Base-by-base conservation (phyloP, 1,139 yeast species). In the Saccharomycopsis phalli region DNA sequence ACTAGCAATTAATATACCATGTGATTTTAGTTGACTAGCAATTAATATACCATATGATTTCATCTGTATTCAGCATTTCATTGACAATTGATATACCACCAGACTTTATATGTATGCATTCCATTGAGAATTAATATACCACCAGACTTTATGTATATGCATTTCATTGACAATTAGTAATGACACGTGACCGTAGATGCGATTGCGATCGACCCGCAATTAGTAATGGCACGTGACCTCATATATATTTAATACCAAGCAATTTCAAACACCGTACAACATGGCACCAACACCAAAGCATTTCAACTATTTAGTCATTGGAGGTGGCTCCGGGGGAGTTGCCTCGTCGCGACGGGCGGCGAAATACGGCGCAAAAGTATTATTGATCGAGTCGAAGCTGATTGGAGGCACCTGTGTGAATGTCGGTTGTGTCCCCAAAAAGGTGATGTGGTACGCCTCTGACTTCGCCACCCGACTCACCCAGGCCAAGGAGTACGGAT, bases 251-350 rank as follows among this genome's bases (percentile, higher is more conserved):
- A 22, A 7, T 22, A 6, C 8, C 25, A 22, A 22, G 25, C 25
- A 6, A 6, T 10, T 7, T 6, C 8, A 22, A 22, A 22, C 25
- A 6, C 25, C 25, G 29, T n/a, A 26, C 5, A n/a, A 11, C 8
- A 26, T 26, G 29, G 29, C 29, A 4, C 42, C 42, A 10, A 23
- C 40, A 29, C 53, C 58, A 10, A 70, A 69, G 38, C 91, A 84
- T 57, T 91, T 78, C 67, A 87, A 88, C 54, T 91, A 84, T 58
- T 68, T 91, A 43, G 98, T 91, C 47, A 91, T 91, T 53, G 99
- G 99, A 37, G 99, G 98, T 47, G 99, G 99, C n/a, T 86, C 96
- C 31, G 99, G 97, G 40, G 99, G 99, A 51, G 96, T 91, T 36
- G 96, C 98, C 16, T 81, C 94, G 19, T 94, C 96, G 17, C 78